phyloP scores from a whole-genome alignment of 495 filamentous ascomycete species.

The Hypoxylon cercidicola region DNA sequence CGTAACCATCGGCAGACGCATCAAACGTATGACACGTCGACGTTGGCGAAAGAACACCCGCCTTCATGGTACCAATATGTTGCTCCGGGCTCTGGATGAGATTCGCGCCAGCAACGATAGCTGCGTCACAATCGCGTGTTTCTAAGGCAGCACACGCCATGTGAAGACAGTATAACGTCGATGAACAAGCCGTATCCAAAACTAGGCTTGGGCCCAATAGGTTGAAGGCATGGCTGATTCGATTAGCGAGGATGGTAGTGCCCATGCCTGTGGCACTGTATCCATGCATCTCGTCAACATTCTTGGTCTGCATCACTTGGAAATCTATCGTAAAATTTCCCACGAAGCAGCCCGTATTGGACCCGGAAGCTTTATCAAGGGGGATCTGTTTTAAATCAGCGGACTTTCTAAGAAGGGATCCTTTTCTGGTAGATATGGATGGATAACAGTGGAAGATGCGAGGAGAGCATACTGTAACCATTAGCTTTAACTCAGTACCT shows the following conservation, averaged over 20 bases:
- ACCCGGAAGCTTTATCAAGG: constrained; percentile 69
- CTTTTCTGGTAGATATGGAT: no score
- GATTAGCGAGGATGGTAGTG: constrained; percentile 61
- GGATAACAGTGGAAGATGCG: no score
- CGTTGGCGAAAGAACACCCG: constrained; percentile 55
- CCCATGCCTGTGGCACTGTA: constrained; percentile 65
- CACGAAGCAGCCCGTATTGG: constrained; percentile 66
- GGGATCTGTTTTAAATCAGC: background rate
- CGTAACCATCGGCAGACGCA: constrained; percentile 45
- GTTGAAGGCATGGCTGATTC: constrained; percentile 63
- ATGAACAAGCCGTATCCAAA: constrained; percentile 63
- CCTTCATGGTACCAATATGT: constrained; percentile 47
- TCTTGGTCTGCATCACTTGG: constrained; percentile 47
- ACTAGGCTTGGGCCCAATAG: constrained; percentile 58
- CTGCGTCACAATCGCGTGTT: constrained; percentile 49
- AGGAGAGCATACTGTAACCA: no score
- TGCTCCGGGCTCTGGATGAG: constrained; percentile 49
- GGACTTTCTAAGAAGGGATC: no score
- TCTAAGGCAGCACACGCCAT: constrained; percentile 47
- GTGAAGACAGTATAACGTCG: constrained; percentile 53
- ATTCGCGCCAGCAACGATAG: constrained; percentile 54
- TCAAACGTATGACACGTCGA: constrained; percentile 58
- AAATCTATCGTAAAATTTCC: constrained; percentile 51
- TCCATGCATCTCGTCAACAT: constrained; percentile 48
- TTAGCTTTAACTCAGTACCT: no score